These are phyloP conservation scores for Tephrocybe rancida DNA, from an alignment of 768 basidiomycete species.

Conservation along the genomic window DNA sequence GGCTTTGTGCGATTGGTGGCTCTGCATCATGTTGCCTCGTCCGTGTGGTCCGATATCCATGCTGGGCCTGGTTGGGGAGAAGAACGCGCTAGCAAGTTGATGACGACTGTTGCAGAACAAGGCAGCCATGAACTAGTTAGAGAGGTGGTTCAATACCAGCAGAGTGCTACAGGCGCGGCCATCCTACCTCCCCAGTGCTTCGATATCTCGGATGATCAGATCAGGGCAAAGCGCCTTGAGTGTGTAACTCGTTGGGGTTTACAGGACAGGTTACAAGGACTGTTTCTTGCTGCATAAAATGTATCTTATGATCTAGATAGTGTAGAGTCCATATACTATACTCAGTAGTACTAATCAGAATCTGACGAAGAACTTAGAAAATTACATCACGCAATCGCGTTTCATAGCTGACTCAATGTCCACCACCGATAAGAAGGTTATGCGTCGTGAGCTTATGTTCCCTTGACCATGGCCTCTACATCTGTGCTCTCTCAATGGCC, in stretches of 20 bases:
- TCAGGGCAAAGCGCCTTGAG: slow-evolving; percentile 10
- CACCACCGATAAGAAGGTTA: background rate
- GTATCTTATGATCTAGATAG: slow-evolving; percentile 2
- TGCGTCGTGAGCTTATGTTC: background rate
- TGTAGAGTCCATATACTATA: slow-evolving; percentile 1
- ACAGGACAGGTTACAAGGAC: slow-evolving; percentile 12
- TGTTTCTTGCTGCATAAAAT: slow-evolving; percentile 12
- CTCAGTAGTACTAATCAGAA: background rate
- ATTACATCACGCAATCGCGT: slow-evolving; percentile 16
- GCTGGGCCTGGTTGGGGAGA: slow-evolving; percentile 24
- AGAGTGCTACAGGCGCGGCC: slow-evolving; percentile 2
- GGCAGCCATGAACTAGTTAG: slow-evolving; percentile 48
- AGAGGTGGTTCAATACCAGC: slow-evolving; percentile 59
- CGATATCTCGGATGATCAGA: background rate
- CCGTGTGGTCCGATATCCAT: slow-evolving; percentile 70
- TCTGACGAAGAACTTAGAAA: background rate
- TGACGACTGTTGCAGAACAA: slow-evolving; percentile 53
- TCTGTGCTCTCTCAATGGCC: slow-evolving; percentile 74
- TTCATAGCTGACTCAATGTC: slow-evolving; percentile 16
- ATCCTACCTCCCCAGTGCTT: slow-evolving; percentile 19
- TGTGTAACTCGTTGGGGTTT: slow-evolving; percentile 15
- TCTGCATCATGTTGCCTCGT: slow-evolving; percentile 76
- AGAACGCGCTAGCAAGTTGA: slow-evolving; percentile 45
- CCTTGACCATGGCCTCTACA: slow-evolving; percentile 18
- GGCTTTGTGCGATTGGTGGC: slow-evolving; percentile 72